Evolutionary conservation across 2,329 filamentous ascomycete genomes (phyloP).

Genomic region (Colletotrichum magnum): DNA sequence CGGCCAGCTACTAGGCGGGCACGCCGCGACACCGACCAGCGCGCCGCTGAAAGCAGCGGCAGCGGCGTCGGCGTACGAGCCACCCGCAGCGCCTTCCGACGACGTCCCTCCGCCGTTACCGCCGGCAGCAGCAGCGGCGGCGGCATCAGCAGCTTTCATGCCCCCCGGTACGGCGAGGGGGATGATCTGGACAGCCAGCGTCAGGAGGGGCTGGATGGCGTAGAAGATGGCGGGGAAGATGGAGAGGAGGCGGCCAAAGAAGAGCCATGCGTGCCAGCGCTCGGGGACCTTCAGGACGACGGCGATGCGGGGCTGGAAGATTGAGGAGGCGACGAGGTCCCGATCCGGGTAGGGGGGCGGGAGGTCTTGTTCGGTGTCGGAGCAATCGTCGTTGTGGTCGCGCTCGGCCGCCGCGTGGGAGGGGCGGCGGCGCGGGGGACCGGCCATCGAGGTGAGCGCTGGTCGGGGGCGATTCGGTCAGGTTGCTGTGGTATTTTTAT

Average conservation of each 20-base stretch:
- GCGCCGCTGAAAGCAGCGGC: slow-evolving; percentile 30
- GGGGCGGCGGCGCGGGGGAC: slow-evolving; percentile 21
- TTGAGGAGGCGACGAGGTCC: slow-evolving; percentile 49
- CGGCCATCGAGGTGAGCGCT: slow-evolving; percentile 6
- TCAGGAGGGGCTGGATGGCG: slow-evolving; percentile 78
- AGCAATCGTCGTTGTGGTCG: neutral
- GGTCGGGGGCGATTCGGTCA: slow-evolving; percentile 20
- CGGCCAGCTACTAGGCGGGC: slow-evolving; percentile 33
- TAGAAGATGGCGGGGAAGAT: slow-evolving; percentile 80
- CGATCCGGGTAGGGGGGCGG: slow-evolving; percentile 22
- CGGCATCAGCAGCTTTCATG: slow-evolving; percentile 23
- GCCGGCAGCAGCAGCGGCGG: slow-evolving; percentile 2
- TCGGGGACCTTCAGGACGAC: slow-evolving; percentile 81
- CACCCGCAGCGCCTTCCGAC: slow-evolving; percentile 48
- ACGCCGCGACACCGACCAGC: slow-evolving; percentile 49
- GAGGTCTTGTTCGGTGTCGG: neutral
- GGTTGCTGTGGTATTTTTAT: slow-evolving; percentile 25
- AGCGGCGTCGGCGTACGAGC: slow-evolving; percentile 46
- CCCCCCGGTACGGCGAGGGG: slow-evolving; percentile 49
- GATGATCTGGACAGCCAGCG: slow-evolving; percentile 76
- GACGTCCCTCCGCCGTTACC: too few species aligned
- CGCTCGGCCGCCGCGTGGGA: neutral
- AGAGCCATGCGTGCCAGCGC: slow-evolving; percentile 80
- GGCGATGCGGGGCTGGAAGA: slow-evolving; percentile 83
- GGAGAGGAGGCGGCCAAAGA: slow-evolving; percentile 80